Evolutionary conservation across 2,329 filamentous ascomycete species (phyloP), one percentile per base, ranked within the genome.

Genomic region (Microcyclosporella mali): DNA sequence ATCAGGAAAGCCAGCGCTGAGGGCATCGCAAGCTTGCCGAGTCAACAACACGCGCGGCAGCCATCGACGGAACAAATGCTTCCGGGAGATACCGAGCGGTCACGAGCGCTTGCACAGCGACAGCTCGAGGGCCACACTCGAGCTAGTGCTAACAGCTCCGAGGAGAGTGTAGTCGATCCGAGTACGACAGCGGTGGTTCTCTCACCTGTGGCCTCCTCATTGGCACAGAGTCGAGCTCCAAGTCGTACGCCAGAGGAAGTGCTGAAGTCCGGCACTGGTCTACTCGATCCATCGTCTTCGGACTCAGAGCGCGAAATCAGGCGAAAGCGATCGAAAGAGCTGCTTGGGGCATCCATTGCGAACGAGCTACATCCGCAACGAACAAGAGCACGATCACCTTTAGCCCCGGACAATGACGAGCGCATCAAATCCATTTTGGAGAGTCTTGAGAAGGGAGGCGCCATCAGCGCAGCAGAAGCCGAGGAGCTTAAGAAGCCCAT

Each of bases 361-460:
- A 49, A 54, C 19, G 40, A 46, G 18, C 40, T 45, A 3, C 40
- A 47, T 17, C 46, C 45, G 2, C 38, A 46, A 14, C 44, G 47
- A 21, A 50, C 48, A 14, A 33, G 46, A 14, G 41, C 51, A 12
- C 50, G 52, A 27, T 57, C 58, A 6, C 58, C 56, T 31, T 49
- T 57, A 7, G 54, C 50, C 2, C 44, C 45, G 11, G 39, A 42
- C 29, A 46, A 53, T 15, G 58, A 61, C 33, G 46, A 56, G 30
- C 47, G 49, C 17, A 52, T 56, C 32, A 53, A 56, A 33, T 54
- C 53, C 41, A 63, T 53, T 28, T 41, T 53, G 33, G 56, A 50
- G 39, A 57, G 53, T 14, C 51, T 57, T 9, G 58, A 59, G 50
- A 65, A 63, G 35, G 62, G 62, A 30, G 62, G 57, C 19, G 59